Conservation (phyloP, 2,329 filamentous ascomycete species). For the Sclerotinia minor region DNA sequence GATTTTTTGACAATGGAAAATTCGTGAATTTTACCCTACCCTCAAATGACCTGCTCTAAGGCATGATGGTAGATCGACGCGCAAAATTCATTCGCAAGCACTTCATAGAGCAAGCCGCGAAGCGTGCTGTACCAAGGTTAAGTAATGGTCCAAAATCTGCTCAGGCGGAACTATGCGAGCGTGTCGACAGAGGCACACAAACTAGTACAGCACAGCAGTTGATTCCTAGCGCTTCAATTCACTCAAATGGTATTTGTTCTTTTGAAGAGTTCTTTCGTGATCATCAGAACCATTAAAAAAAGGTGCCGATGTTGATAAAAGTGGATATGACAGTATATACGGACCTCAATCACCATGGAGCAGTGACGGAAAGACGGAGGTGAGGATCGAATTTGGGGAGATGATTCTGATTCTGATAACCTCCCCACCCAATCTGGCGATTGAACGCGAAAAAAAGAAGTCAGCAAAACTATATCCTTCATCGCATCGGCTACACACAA, state of each 20-base stretch:
- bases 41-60: neutral
- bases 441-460: neutral
- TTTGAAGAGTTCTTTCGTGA: too few species aligned
- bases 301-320: too few species aligned
- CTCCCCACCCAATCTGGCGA: neutral
- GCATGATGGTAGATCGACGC: constrained; percentile 2
- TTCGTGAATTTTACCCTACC: constrained; percentile 4
- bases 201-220: too few species aligned
- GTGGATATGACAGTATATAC: neutral
- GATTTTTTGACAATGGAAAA: constrained; percentile 1
- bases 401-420: neutral
- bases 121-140: neutral
- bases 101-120: neutral
- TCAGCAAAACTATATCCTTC: neutral
- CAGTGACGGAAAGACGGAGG: neutral
- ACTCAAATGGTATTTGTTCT: neutral
- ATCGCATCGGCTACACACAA: neutral
- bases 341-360: neutral
- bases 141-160: neutral
- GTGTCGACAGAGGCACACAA: neutral
- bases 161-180: neutral
- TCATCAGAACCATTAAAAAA: neutral
- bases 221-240: neutral
- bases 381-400: neutral
- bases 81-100: constrained; percentile 2